These are phyloP conservation scores for Prosopis cineraria DNA, from an alignment of 306 rosid species.

Conservation along the genomic window DNA sequence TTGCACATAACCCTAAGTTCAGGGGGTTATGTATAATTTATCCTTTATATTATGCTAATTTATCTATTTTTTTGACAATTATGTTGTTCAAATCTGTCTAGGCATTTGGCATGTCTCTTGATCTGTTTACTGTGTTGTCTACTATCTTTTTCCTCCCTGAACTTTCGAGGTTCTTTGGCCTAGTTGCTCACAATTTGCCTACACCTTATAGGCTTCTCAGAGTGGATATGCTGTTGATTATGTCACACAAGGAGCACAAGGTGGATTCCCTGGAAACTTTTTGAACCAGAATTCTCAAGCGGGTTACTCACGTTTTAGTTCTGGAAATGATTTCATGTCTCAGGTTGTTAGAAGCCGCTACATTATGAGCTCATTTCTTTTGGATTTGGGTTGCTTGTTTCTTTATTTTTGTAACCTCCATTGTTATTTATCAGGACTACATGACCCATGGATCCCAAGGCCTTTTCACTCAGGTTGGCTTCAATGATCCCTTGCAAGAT, in stretches of 20 bases:
- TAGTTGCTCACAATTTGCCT: conserved; percentile 29
- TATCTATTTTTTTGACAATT: not conserved
- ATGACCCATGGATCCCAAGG: conserved; percentile 95
- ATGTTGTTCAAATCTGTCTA: not conserved
- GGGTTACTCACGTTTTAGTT: conserved; percentile 90
- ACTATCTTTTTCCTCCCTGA: not conserved
- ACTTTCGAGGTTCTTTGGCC: not conserved
- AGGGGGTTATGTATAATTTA: no score
- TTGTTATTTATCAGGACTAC: conserved; percentile 68
- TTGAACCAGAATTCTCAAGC: conserved; percentile 95
- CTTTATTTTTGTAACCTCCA: conserved; percentile 19
- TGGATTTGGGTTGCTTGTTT: not conserved
- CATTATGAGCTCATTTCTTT: not conserved
- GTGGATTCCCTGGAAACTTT: conserved; percentile 92
- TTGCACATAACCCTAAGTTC: no score
- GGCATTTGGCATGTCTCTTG: not conserved
- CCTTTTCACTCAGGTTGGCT: conserved; percentile 90
- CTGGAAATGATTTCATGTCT: conserved; percentile 97
- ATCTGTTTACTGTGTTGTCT: not conserved
- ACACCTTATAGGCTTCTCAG: conserved; percentile 74
- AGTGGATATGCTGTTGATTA: conserved; percentile 94
- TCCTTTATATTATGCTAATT: not conserved
- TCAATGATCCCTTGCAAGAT: conserved; percentile 89
- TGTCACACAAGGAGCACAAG: conserved; percentile 92
- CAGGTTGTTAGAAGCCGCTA: conserved; percentile 62